Percentiles rank a stretch among this genome's conserved stretches.
Evolutionary conservation across 1,284 basidiomycete genomes (phyloP).

Genomic region (Malassezia vespertilionis): DNA sequence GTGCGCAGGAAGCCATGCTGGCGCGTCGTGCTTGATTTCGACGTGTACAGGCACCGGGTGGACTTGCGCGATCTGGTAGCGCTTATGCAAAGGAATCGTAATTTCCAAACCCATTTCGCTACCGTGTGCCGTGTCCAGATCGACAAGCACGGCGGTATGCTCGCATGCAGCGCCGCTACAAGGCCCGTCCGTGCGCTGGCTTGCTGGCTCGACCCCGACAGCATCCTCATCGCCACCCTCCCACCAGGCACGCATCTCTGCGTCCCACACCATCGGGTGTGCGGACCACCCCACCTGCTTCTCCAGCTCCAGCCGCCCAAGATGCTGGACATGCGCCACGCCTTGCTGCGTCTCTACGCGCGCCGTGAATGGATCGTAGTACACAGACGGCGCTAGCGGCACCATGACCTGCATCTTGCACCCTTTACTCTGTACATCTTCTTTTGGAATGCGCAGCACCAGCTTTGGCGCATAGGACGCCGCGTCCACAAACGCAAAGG

Average conservation of each 20-base stretch:
- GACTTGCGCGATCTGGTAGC: slow-evolving; percentile 7
- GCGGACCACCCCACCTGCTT: slow-evolving; percentile 7
- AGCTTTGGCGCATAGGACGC: slow-evolving; percentile 8
- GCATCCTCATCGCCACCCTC: neutral
- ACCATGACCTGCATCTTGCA: neutral
- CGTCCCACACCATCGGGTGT: neutral
- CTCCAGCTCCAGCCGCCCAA: slow-evolving; percentile 12
- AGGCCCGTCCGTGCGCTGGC: neutral
- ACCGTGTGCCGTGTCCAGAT: neutral
- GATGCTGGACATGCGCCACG: neutral
- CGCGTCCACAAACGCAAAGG: neutral
- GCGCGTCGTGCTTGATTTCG: too few species aligned
- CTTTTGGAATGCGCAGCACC: neutral
- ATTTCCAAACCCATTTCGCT: neutral
- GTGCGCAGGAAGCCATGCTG: neutral
- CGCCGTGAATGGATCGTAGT: slow-evolving; percentile 13
- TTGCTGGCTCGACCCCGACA: too few species aligned
- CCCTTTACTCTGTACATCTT: too few species aligned
- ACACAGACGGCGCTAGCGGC: slow-evolving; percentile 4
- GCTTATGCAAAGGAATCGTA: slow-evolving; percentile 11
- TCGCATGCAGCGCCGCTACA: slow-evolving; percentile 8
- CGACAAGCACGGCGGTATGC: slow-evolving; percentile 10
- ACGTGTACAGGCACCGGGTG: too few species aligned
- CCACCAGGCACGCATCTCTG: slow-evolving; percentile 10
- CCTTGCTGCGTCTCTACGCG: neutral